Conservation (phyloP, 768 basidiomycete genomes). For the Collybiopsis luxurians region DNA sequence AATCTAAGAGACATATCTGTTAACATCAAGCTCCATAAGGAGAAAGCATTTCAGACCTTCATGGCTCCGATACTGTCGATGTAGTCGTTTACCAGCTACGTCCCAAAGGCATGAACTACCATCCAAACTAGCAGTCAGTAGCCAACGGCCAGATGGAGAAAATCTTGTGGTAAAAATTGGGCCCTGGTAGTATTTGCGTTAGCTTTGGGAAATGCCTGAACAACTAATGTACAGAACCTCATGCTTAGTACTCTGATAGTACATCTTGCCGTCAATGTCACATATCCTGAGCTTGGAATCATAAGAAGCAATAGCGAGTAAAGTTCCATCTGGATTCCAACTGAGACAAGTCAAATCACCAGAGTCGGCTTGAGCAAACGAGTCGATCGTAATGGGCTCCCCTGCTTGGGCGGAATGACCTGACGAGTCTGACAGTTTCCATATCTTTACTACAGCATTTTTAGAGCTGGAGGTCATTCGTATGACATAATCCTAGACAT, state of each 20-base stretch:
- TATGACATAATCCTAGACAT: slow-evolving; percentile 7
- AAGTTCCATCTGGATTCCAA: slow-evolving; percentile 72
- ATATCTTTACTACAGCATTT: slow-evolving; percentile 72
- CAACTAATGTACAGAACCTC: slow-evolving; percentile 41
- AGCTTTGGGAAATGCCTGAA: slow-evolving; percentile 13
- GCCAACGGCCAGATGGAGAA: slow-evolving; percentile 68
- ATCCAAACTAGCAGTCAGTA: slow-evolving; percentile 77
- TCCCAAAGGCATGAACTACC: slow-evolving; percentile 80
- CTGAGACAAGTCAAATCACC: slow-evolving; percentile 75
- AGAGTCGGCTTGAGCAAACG: slow-evolving; percentile 41
- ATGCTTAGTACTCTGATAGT: slow-evolving; percentile 63
- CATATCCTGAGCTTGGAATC: slow-evolving; percentile 71
- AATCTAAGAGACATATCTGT: slow-evolving; percentile 40
- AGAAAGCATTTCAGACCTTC: slow-evolving; percentile 42
- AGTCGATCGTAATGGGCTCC: slow-evolving; percentile 44
- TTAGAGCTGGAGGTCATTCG: slow-evolving; percentile 52
- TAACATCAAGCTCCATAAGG: neutral
- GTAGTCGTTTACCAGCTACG: slow-evolving; percentile 54
- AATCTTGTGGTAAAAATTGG: slow-evolving; percentile 80
- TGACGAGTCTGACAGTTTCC: slow-evolving; percentile 53
- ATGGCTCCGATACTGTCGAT: slow-evolving; percentile 65
- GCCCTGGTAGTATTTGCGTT: slow-evolving; percentile 49
- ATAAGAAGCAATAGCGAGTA: slow-evolving; percentile 77
- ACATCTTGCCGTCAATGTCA: slow-evolving; percentile 55
- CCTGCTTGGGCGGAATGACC: slow-evolving; percentile 23